A percentile compares a stretch with the other conserved stretches of the same genome.
Conservation (phyloP, 139 green algal species). For the Zygnema cylindricum region DNA sequence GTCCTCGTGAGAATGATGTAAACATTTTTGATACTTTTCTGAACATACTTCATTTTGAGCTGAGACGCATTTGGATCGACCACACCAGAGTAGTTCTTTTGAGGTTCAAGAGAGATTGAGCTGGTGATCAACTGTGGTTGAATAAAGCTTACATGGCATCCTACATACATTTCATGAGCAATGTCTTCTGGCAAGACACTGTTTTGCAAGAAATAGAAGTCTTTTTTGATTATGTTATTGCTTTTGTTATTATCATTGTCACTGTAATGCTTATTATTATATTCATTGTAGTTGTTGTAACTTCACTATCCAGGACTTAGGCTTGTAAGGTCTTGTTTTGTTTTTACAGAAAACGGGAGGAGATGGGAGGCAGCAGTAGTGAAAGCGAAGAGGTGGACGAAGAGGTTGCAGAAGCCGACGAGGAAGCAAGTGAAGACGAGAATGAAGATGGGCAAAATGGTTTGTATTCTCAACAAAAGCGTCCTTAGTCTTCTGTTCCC, state of each 20-base stretch:
- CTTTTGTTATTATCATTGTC: neutral
- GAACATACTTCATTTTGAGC: no score
- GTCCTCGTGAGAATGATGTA: no score
- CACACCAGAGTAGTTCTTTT: no score
- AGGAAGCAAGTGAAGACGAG: neutral
- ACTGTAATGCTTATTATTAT: neutral
- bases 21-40: no score
- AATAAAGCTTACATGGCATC: no score
- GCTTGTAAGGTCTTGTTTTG: neutral
- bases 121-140: no score
- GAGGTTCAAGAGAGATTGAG: no score
- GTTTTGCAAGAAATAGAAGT: neutral
- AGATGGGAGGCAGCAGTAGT: slow-evolving; percentile 3
- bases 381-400: neutral
- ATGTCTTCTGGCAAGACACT: no score
- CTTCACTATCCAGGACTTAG: neutral
- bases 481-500: neutral
- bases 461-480: neutral
- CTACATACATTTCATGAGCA: no score
- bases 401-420: neutral
- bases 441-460: slow-evolving; percentile 1
- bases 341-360: slow-evolving; percentile 4
- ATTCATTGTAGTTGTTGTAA: neutral
- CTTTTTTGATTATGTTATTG: neutral
- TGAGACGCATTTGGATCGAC: no score